These are phyloP conservation scores for Pseudozyma flocculosa DNA, from an alignment of 1,284 basidiomycete genomes.

Conservation along the genomic window DNA sequence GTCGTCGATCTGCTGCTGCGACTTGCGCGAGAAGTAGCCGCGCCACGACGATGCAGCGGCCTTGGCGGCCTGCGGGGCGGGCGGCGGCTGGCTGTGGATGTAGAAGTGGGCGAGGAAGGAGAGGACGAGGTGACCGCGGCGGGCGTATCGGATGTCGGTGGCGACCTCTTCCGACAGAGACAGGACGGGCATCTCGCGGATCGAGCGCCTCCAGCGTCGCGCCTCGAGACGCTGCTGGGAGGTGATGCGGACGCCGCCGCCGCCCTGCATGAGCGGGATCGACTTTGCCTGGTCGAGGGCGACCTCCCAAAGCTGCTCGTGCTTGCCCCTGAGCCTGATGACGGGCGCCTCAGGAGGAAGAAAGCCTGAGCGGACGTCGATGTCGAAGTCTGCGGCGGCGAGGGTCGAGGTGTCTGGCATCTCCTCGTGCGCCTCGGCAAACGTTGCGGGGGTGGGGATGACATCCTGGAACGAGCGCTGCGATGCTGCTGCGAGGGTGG, in stretches of 20 bases:
- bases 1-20: conserved; percentile 16
- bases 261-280: conserved; percentile 42
- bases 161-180: conserved; percentile 29
- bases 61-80: conserved; percentile 5
- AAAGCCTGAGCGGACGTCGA: conserved; percentile 87
- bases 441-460: conserved; percentile 25
- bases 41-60: conserved; percentile 12
- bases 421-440: conserved; percentile 29
- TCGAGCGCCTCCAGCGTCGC: conserved; percentile 66
- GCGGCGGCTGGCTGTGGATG: conserved; percentile 68
- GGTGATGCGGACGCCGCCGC: conserved; percentile 33
- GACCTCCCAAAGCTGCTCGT: conserved; percentile 71
- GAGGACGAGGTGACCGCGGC: conserved; percentile 81
- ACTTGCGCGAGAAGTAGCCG: conserved; percentile 24
- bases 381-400: conserved; percentile 90
- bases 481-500: neutral
- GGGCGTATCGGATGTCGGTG: conserved; percentile 43
- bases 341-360: conserved; percentile 80
- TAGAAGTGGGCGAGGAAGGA: conserved; percentile 86
- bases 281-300: conserved; percentile 61
- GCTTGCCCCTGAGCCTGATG: conserved; percentile 65
- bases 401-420: conserved; percentile 75
- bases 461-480: conserved; percentile 19
- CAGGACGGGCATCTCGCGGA: conserved; percentile 60
- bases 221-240: conserved; percentile 22